Percentiles rank a stretch among this genome's conserved stretches.
Conservation (phyloP, 805 yeast genomes). For the Sugiyamaella valdiviana region DNA sequence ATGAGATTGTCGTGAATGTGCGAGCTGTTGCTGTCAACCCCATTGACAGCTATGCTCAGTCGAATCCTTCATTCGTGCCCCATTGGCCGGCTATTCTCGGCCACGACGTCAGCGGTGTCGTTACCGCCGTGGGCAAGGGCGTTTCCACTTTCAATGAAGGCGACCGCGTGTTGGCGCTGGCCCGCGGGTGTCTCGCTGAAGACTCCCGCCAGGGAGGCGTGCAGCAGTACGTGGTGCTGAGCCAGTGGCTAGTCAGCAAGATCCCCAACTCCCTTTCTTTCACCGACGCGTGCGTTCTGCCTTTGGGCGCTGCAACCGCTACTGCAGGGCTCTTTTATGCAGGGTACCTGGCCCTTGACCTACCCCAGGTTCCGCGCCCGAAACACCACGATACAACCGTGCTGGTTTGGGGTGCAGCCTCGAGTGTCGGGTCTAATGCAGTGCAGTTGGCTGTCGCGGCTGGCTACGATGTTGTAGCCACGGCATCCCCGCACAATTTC, state of each 20-base stretch:
- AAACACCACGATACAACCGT: slow-evolving; percentile 18
- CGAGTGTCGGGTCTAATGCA: slow-evolving; percentile 51
- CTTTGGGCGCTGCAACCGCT: slow-evolving; percentile 18
- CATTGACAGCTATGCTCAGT: neutral
- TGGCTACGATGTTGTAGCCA: slow-evolving; percentile 42
- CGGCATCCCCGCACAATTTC: slow-evolving; percentile 45
- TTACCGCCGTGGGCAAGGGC: slow-evolving; percentile 44
- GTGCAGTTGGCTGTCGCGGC: slow-evolving; percentile 54
- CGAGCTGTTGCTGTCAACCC: slow-evolving; percentile 5
- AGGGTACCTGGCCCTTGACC: slow-evolving; percentile 55
- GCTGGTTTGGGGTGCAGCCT: slow-evolving; percentile 42
- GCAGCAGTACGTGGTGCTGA: slow-evolving; percentile 44
- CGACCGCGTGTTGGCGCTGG: slow-evolving; percentile 47
- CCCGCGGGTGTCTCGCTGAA: slow-evolving; percentile 45
- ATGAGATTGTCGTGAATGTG: slow-evolving; percentile 2
- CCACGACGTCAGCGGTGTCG: slow-evolving; percentile 53
- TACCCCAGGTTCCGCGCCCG: slow-evolving; percentile 31
- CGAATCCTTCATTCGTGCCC: neutral
- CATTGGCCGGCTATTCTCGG: slow-evolving; percentile 36
- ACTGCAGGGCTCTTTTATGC: slow-evolving; percentile 37
- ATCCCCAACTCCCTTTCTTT: slow-evolving; percentile 9
- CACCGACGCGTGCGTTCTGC: slow-evolving; percentile 15
- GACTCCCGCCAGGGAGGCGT: slow-evolving; percentile 48
- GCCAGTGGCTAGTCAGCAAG: slow-evolving; percentile 32
- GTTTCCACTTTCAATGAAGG: slow-evolving; percentile 41